phyloP scores from a whole-genome alignment of 208 protist species.

The Trypanosoma avium region DNA sequence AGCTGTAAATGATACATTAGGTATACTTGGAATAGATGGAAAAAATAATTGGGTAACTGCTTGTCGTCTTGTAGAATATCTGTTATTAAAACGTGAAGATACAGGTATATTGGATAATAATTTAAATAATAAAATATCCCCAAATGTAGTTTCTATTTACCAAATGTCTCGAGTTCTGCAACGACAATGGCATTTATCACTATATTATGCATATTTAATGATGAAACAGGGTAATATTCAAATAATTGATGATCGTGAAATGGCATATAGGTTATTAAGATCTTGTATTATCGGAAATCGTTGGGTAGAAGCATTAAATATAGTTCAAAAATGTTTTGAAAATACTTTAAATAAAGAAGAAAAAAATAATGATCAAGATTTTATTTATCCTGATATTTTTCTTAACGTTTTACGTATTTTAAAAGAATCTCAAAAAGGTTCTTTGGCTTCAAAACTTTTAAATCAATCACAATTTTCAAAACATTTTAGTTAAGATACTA shows the following conservation, averaged over 20 bases:
- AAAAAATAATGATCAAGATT: background rate
- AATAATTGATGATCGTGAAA: conserved; percentile 25
- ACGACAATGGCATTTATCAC: conserved; percentile 23
- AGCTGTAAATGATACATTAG: conserved; percentile 63
- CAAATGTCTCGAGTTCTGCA: conserved; percentile 48
- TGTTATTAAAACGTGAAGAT: conserved; percentile 5
- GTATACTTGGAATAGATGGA: conserved; percentile 34
- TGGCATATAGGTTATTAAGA: conserved; percentile 29
- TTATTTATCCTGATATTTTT: conserved; percentile 8
- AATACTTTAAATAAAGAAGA: background rate
- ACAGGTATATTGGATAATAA: background rate
- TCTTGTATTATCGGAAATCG: conserved; percentile 42
- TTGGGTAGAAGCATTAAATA: conserved; percentile 52
- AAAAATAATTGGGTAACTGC: conserved; percentile 41
- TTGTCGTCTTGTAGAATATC: conserved; percentile 44
- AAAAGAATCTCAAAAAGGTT: conserved; percentile 18
- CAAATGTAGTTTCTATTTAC: conserved; percentile 64
- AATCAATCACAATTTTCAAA: conserved; percentile 18
- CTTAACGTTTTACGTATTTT: conserved; percentile 21
- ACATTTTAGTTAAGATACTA: conserved; percentile 21
- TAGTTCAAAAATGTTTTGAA: conserved; percentile 24
- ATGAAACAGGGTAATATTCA: conserved; percentile 24
- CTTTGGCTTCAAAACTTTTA: conserved; percentile 15
- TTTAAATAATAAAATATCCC: conserved; percentile 12
- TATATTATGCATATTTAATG: conserved; percentile 39